Percentiles rank a stretch among this genome's conserved stretches.
Evolutionary conservation across 1,139 yeast species (phyloP).

Genomic region (Debaryomyces fabryi): DNA sequence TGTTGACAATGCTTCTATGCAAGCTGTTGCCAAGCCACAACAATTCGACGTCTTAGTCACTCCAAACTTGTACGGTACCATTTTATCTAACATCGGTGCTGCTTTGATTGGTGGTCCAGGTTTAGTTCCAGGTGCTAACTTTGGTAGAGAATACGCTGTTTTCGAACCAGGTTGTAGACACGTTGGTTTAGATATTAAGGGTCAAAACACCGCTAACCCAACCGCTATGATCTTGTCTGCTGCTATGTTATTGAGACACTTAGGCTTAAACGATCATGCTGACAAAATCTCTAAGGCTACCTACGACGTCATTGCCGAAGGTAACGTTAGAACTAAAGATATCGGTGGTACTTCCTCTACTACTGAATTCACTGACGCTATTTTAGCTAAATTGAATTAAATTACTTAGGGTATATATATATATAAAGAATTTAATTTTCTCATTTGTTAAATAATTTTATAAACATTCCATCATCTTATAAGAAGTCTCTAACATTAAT

Average conservation of each 20-base stretch:
- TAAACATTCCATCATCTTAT: constrained; percentile 7
- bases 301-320: constrained; percentile 85
- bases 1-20: constrained; percentile 99
- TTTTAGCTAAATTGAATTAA: constrained; percentile 62
- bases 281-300: constrained; percentile 88
- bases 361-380: constrained; percentile 90
- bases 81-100: constrained; percentile 96
- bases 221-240: constrained; percentile 95
- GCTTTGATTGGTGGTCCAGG: constrained; percentile 99
- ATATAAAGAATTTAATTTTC: constrained; percentile 3
- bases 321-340: constrained; percentile 77
- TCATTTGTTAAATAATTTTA: constrained; percentile 6
- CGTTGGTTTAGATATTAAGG: constrained; percentile 95
- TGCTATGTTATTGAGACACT: constrained; percentile 89
- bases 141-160: constrained; percentile 96
- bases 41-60: constrained; percentile 97
- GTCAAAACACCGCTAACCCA: constrained; percentile 95
- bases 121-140: constrained; percentile 97
- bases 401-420: constrained; percentile 5
- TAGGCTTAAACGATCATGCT: constrained; percentile 84
- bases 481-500: not conserved
- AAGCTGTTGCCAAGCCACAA: constrained; percentile 97
- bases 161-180: constrained; percentile 99
- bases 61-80: constrained; percentile 97
- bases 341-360: constrained; percentile 90